phyloP scores from a whole-genome alignment of 1,284 basidiomycete genomes.

The Cutaneotrichosporon cutaneum region DNA sequence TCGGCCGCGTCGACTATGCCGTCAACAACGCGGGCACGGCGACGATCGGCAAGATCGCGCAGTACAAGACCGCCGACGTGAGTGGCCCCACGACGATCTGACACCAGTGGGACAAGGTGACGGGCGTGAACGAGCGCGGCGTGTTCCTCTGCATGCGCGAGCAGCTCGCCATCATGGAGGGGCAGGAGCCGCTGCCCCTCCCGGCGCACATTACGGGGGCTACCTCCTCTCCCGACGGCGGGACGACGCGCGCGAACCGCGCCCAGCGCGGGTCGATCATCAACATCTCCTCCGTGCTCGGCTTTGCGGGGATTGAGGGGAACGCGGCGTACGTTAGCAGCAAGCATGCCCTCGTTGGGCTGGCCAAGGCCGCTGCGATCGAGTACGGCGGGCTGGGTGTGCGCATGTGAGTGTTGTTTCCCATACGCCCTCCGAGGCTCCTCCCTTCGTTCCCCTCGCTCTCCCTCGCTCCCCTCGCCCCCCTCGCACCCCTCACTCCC shows the following conservation, averaged over 20 bases:
- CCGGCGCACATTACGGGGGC: neutral
- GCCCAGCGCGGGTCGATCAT: slow-evolving; percentile 28
- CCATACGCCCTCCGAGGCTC: too few relatives aligned
- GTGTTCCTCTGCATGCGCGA: slow-evolving; percentile 27
- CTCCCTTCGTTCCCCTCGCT: too few relatives aligned
- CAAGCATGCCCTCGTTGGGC: slow-evolving; percentile 27
- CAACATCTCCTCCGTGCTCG: slow-evolving; percentile 18
- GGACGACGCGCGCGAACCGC: neutral
- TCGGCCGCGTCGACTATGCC: slow-evolving; percentile 40
- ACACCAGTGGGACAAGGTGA: slow-evolving; percentile 32
- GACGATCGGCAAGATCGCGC: slow-evolving; percentile 16
- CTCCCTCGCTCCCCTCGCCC: too few relatives aligned
- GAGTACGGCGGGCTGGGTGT: slow-evolving; percentile 23
- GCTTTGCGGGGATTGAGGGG: neutral
- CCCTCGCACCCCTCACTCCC: too few relatives aligned
- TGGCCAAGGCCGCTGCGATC: slow-evolving; percentile 20
- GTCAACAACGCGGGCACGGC: slow-evolving; percentile 38
- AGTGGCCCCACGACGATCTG: neutral
- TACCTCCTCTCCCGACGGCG: too few relatives aligned
- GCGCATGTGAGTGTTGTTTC: neutral
- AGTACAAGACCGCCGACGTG: slow-evolving; percentile 20
- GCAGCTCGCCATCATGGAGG: slow-evolving; percentile 23
- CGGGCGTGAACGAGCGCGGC: slow-evolving; percentile 29
- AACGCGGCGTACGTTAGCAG: slow-evolving; percentile 20
- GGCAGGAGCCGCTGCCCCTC: slow-evolving; percentile 16